A percentile compares a stretch with the other conserved stretches of the same genome.
Evolutionary conservation across 2,329 filamentous ascomycete genomes (phyloP).

Genomic region (Talaromyces piceae): DNA sequence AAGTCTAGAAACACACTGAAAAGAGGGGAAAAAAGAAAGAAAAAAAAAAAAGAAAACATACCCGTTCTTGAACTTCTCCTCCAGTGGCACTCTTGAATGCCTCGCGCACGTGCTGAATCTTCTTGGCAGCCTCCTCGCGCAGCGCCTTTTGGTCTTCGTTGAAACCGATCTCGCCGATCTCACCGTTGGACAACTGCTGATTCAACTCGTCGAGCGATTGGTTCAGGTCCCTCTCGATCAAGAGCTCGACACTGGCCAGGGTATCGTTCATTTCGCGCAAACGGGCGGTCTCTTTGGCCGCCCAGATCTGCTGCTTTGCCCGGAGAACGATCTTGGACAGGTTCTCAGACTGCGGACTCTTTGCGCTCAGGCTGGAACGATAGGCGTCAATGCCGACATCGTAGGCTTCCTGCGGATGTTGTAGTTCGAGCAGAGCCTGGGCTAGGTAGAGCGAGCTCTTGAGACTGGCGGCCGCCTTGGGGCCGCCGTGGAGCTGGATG

Average conservation of each 20-base stretch:
- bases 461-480: constrained; percentile 51
- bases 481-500: constrained; percentile 54
- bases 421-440: constrained; percentile 70
- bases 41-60: constrained; percentile 18
- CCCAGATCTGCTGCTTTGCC: constrained; percentile 83
- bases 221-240: constrained; percentile 33
- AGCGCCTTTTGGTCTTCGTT: constrained; percentile 58
- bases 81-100: constrained; percentile 36
- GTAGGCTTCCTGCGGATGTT: constrained; percentile 66
- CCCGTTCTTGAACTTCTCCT: constrained; percentile 37
- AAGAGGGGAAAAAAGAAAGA: not conserved
- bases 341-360: constrained; percentile 60
- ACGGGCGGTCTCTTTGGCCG: constrained; percentile 54
- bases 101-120: constrained; percentile 38
- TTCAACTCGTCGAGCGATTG: constrained; percentile 31
- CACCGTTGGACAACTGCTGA: constrained; percentile 26
- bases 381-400: constrained; percentile 65
- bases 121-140: constrained; percentile 43
- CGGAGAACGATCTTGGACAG: constrained; percentile 67
- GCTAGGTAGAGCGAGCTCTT: constrained; percentile 81
- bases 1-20: not conserved
- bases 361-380: constrained; percentile 54
- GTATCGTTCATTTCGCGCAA: constrained; percentile 40
- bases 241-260: constrained; percentile 31
- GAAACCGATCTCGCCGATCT: constrained; percentile 56